phyloP scores from a whole-genome alignment of 1,139 yeast species.

The Debaryomyces nepalensis region DNA sequence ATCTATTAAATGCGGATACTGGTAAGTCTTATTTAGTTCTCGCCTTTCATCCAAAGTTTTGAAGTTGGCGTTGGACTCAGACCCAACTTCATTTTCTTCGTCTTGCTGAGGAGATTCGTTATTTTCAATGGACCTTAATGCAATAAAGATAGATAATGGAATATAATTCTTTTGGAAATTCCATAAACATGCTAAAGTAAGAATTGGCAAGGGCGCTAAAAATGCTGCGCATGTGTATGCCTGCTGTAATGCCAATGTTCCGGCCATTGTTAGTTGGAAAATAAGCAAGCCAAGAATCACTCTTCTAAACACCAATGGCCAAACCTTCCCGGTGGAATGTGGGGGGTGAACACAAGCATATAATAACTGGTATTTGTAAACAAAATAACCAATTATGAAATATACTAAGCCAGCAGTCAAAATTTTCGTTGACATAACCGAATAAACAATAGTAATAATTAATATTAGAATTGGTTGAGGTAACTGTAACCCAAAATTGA shows the following conservation, averaged over 20 bases:
- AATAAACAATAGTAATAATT: constrained; percentile 63
- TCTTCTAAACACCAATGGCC: constrained; percentile 68
- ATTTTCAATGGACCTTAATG: constrained; percentile 59
- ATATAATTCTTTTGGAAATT: constrained; percentile 80
- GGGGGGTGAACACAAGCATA: constrained; percentile 73
- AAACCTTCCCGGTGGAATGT: constrained; percentile 71
- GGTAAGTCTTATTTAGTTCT: constrained; percentile 69
- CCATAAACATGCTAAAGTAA: constrained; percentile 71
- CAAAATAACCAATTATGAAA: constrained; percentile 64
- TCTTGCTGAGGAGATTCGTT: constrained; percentile 18
- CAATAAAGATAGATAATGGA: constrained; percentile 84
- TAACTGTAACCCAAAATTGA: constrained; percentile 65
- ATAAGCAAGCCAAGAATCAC: constrained; percentile 61
- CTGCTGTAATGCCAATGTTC: constrained; percentile 77
- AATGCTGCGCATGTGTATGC: constrained; percentile 76
- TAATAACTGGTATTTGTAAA: constrained; percentile 66
- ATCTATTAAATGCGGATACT: constrained; percentile 72
- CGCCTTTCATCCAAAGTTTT: constrained; percentile 68
- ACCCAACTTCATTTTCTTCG: constrained; percentile 26
- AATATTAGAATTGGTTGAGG: constrained; percentile 70
- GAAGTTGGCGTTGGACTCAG: constrained; percentile 11
- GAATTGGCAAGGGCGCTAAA: constrained; percentile 74
- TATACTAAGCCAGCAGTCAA: constrained; percentile 67
- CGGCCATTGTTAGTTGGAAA: constrained; percentile 90
- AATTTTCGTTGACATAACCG: constrained; percentile 67